Evolutionary conservation across 1,139 yeast genomes (phyloP).

Genomic region (Eremothecium sinecaudum): DNA sequence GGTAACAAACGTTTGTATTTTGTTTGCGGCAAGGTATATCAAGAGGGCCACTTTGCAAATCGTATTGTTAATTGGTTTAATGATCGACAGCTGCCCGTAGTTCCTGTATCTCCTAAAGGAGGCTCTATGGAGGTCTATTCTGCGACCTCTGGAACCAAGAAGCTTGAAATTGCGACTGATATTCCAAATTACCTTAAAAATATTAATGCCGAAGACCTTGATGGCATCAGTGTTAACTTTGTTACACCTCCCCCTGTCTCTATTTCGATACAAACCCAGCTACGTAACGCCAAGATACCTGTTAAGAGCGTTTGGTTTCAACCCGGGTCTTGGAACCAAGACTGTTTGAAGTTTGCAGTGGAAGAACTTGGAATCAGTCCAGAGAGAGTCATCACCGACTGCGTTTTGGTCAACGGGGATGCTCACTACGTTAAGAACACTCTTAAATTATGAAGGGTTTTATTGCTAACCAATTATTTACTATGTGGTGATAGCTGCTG

Average conservation of each 20-base stretch:
- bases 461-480: no score
- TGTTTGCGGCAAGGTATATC: slow-evolving; percentile 15
- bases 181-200: slow-evolving; percentile 7
- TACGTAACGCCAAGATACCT: slow-evolving; percentile 5
- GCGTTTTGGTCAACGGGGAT: slow-evolving; percentile 12
- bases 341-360: slow-evolving; percentile 10
- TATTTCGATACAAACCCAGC: slow-evolving; percentile 9
- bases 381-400: slow-evolving; percentile 12
- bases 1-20: slow-evolving; percentile 11
- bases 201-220: slow-evolving; percentile 5
- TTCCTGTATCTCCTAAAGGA: slow-evolving; percentile 13
- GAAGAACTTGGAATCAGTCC: slow-evolving; percentile 7
- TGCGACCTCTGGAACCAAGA: slow-evolving; percentile 1
- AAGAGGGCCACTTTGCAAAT: slow-evolving; percentile 12
- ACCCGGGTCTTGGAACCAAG: slow-evolving; percentile 14
- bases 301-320: slow-evolving; percentile 13
- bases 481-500: no score
- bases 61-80: slow-evolving; percentile 14
- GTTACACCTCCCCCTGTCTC: slow-evolving; percentile 13
- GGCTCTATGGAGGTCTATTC: slow-evolving; percentile 8
- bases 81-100: slow-evolving; percentile 11
- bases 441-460: slow-evolving; percentile 4
- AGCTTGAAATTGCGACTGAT: slow-evolving; percentile 7
- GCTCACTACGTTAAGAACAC: slow-evolving; percentile 7
- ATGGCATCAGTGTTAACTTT: slow-evolving; percentile 12